Base-by-base conservation (phyloP, 805 yeast genomes). In the Naumovozyma baii region DNA sequence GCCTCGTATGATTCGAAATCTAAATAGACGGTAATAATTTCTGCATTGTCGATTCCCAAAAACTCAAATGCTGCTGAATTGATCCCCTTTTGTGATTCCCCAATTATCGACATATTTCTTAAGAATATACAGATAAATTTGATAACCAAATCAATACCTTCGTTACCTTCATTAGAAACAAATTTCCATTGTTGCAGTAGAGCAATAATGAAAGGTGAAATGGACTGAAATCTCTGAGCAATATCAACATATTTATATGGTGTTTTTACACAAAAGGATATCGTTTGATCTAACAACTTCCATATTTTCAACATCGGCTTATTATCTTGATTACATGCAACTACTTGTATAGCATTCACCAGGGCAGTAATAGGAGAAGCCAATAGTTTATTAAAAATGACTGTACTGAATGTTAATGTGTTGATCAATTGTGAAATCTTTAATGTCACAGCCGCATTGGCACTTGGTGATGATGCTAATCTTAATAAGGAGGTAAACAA, bases 231-330 rank as follows among this genome's bases (percentile, higher is more conserved):
- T 1, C 46, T 40, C 20, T 56, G 59, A 2, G 76, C 68, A 38
- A 58, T 45, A 54, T 90, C 96, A 39, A 85, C 71, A 50, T 87
- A 90, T 54, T 83, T 86, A 62, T 82, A 92, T 0, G 97, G 96
- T 0, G 86, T 62, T 45, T 74, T 71, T 29, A 80, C 71, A 44
- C 80, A 70, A 45, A 96, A 71, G 1, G 85, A 68, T 22, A 86
- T 69, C 0, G 85, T 65, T 56, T 88, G 92, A 54, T 90, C 95
- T 5, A 90, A 46, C 22, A 85, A 57, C 9, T 63, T 64, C 80
- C 85, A 80, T 2, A 86, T 53, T 30, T 64, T 62, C 1, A 49
- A 52, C 20, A 56, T 25, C 7, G 44, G 43, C 3, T 42, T 40
- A 4, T 33, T 36, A 4, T 39, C 46, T 3, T 33, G 25, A 3